phyloP scores from a whole-genome alignment of 2,329 filamentous ascomycete species.

The Colletotrichum cuscutae region DNA sequence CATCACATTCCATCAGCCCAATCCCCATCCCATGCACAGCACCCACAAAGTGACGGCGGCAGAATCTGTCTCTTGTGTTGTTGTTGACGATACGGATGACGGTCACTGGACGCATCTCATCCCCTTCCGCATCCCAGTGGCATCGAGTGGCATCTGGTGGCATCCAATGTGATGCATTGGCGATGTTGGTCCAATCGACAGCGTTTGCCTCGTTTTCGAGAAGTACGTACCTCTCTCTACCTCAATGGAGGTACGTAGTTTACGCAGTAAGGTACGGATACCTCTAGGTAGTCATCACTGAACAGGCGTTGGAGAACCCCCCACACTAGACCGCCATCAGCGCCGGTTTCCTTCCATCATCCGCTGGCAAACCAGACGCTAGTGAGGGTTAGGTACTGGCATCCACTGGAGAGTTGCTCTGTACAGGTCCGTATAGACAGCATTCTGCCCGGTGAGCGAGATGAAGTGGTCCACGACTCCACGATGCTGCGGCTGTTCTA shows the following conservation, averaged over 20 bases:
- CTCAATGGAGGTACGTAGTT: no score
- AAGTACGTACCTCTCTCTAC: neutral
- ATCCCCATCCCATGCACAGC: neutral
- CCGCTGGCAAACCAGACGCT: neutral
- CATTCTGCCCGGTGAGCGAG: neutral
- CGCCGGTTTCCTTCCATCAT: neutral
- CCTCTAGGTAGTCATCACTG: neutral
- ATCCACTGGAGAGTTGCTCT: neutral
- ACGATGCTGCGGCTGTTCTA: neutral
- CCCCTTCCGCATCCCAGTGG: neutral
- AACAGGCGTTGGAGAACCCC: neutral
- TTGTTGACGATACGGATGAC: neutral
- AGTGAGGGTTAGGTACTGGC: neutral
- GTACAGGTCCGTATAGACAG: neutral
- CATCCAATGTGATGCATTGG: neutral
- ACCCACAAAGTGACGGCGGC: neutral
- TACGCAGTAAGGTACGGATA: neutral
- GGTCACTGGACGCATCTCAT: neutral
- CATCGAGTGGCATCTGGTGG: neutral
- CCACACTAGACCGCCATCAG: neutral
- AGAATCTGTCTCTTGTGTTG: neutral
- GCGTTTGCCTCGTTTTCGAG: slow-evolving; percentile 1
- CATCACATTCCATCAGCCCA: neutral
- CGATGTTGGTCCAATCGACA: slow-evolving; percentile 5
- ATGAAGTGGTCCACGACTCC: neutral